Percentiles rank a stretch among this genome's conserved stretches.
These are phyloP conservation scores for Castanea mollissima DNA, from an alignment of 306 rosid genomes.

Conservation along the genomic window DNA sequence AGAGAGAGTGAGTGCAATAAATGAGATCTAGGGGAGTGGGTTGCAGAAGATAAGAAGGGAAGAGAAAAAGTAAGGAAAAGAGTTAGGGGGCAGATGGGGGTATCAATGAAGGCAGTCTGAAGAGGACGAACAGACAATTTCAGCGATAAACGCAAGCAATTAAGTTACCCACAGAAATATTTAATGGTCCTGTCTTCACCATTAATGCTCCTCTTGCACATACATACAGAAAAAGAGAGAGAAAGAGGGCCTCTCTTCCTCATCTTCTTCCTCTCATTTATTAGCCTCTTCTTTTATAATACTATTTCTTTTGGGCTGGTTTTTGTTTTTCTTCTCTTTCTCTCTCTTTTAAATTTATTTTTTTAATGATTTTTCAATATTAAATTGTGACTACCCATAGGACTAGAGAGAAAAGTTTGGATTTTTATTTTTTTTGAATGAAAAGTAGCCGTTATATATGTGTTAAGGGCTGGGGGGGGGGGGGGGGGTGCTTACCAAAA, in stretches of 20 bases:
- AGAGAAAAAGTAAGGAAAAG: constrained; percentile 1
- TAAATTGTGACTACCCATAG: background rate
- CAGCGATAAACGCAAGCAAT: constrained; percentile 26
- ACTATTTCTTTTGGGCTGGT: background rate
- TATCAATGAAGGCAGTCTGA: constrained; percentile 24
- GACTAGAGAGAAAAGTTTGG: background rate
- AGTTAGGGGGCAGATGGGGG: constrained; percentile 8
- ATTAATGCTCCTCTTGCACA: constrained; percentile 25
- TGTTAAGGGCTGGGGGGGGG: no score
- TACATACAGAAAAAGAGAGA: background rate
- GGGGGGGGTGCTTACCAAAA: no score
- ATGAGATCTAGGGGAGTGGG: constrained; percentile 26
- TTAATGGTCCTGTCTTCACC: constrained; percentile 29
- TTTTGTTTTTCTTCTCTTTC: background rate
- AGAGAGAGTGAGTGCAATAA: constrained; percentile 9
- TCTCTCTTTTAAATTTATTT: background rate
- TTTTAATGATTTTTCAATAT: background rate
- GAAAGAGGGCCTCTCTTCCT: background rate
- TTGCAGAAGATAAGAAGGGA: constrained; percentile 29
- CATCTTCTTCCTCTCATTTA: background rate
- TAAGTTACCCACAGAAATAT: constrained; percentile 15
- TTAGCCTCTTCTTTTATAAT: background rate
- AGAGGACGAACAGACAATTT: constrained; percentile 18
- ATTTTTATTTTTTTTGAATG: background rate
- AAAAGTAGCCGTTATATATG: background rate